These are phyloP conservation scores for Lepidium sativum DNA, from an alignment of 345 rosid genomes.

Conservation along the genomic window DNA sequence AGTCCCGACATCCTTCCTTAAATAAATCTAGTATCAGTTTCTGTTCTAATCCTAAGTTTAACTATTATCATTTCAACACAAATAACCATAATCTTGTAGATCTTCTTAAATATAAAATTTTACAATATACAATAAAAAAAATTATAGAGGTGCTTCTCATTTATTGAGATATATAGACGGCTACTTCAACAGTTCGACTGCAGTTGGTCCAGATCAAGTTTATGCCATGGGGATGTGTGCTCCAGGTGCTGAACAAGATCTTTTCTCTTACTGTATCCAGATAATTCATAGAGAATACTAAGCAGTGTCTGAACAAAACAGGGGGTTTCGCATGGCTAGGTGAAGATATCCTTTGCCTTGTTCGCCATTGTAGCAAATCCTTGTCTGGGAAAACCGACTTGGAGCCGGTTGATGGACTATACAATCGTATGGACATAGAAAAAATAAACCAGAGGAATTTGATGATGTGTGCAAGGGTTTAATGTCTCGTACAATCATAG, in stretches of 20 bases:
- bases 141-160: too few species aligned
- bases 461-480: slow-evolving; percentile 6
- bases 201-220: neutral
- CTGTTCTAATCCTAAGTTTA: too few species aligned
- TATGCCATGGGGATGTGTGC: slow-evolving; percentile 12
- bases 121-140: too few species aligned
- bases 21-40: too few species aligned
- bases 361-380: slow-evolving; percentile 32
- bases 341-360: slow-evolving; percentile 15
- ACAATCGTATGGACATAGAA: neutral
- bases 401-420: neutral
- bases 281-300: neutral
- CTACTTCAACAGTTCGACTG: neutral
- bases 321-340: slow-evolving; percentile 32
- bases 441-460: neutral
- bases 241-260: neutral
- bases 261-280: slow-evolving; percentile 21
- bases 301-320: slow-evolving; percentile 14
- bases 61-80: too few species aligned
- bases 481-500: neutral
- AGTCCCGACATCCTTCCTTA: too few species aligned
- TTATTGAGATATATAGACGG: too few species aligned
- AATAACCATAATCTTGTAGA: too few species aligned
- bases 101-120: too few species aligned
- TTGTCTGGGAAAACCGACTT: neutral